Conservation (phyloP, 2,329 filamentous ascomycete species). For the Akanthomyces muscarius region DNA sequence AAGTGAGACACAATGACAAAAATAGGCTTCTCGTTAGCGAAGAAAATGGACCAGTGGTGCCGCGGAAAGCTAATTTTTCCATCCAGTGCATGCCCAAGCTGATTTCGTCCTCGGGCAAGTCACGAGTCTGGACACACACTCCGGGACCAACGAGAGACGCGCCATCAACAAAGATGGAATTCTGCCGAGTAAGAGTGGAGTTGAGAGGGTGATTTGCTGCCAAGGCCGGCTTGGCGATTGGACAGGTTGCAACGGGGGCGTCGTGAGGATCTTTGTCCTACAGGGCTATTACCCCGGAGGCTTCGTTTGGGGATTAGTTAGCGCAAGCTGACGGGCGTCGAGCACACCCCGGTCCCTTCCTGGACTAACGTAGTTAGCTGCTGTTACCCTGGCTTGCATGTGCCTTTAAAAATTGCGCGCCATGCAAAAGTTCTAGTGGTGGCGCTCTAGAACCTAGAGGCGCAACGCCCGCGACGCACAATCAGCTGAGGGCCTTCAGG, state of each 20-base stretch:
- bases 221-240: neutral
- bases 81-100: neutral
- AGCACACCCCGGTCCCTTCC: neutral
- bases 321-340: conserved; percentile 2
- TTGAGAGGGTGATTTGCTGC: neutral
- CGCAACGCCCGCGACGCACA: neutral
- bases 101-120: neutral
- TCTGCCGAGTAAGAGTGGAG: neutral
- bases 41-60: neutral
- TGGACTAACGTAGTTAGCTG: neutral
- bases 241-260: neutral
- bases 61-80: neutral
- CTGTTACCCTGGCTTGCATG: neutral
- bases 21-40: neutral
- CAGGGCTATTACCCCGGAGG: neutral
- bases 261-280: neutral
- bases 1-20: neutral
- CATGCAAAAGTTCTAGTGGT: conserved; percentile 3
- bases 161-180: neutral
- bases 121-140: neutral
- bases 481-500: neutral
- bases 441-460: neutral
- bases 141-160: neutral
- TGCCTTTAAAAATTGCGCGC: neutral
- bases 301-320: neutral